These are phyloP conservation scores for Trichoderma hamatum DNA, from an alignment of 2,329 filamentous ascomycete species.

Conservation along the genomic window DNA sequence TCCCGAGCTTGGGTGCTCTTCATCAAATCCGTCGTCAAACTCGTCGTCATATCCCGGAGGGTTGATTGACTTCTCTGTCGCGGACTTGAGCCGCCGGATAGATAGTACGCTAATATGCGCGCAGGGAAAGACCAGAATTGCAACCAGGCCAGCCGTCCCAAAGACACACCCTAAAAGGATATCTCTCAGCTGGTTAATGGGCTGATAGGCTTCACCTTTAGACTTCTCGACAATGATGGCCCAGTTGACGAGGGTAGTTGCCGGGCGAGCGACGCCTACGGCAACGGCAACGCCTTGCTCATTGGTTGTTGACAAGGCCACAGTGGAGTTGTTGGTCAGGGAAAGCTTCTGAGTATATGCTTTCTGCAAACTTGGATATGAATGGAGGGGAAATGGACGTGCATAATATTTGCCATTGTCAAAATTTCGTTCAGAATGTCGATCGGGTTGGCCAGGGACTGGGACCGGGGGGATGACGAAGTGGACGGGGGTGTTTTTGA, in stretches of 20 bases:
- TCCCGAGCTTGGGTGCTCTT: slow-evolving; percentile 46
- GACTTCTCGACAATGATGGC: slow-evolving; percentile 78
- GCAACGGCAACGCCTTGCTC: slow-evolving; percentile 72
- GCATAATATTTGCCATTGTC: slow-evolving; percentile 46
- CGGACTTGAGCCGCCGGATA: slow-evolving; percentile 73
- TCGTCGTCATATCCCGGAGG: slow-evolving; percentile 63
- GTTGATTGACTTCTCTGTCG: slow-evolving; percentile 72
- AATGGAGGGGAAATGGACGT: slow-evolving; percentile 58
- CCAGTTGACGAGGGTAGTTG: slow-evolving; percentile 75
- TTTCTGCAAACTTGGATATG: slow-evolving; percentile 65
- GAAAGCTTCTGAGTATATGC: slow-evolving; percentile 58
- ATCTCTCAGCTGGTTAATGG: slow-evolving; percentile 74
- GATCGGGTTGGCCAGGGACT: slow-evolving; percentile 45
- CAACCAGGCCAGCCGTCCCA: slow-evolving; percentile 72
- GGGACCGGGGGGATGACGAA: slow-evolving; percentile 63
- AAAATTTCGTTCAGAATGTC: slow-evolving; percentile 47
- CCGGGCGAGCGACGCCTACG: slow-evolving; percentile 76
- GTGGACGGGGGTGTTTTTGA: slow-evolving; percentile 53
- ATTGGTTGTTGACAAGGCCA: slow-evolving; percentile 69
- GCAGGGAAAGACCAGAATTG: slow-evolving; percentile 73
- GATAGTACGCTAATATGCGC: slow-evolving; percentile 82
- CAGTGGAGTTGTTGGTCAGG: slow-evolving; percentile 66
- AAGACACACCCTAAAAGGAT: slow-evolving; percentile 86
- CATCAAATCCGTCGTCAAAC: slow-evolving; percentile 51
- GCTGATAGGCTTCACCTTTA: slow-evolving; percentile 72